Conservation (phyloP, 257 asterid genomes). For the Nemophila menziesii region DNA sequence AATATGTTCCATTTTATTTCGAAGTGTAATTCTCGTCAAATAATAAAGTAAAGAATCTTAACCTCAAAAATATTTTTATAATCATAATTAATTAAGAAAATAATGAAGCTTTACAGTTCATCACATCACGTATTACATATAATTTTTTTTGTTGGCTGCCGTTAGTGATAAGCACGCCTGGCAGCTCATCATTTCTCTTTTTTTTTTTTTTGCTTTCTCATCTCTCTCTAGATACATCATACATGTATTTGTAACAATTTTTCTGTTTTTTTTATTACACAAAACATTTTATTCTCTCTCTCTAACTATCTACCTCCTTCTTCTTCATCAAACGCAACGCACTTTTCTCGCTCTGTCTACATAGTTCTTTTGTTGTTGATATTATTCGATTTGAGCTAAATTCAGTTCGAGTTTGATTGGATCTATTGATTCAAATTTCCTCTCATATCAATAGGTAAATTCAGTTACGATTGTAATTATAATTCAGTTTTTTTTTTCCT, state of each 20-base stretch:
- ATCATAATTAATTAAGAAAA: not conserved
- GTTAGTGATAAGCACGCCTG: constrained; percentile 88
- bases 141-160: constrained; percentile 19
- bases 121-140: not conserved
- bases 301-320: not conserved
- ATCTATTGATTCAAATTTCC: not conserved
- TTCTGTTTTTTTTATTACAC: constrained; percentile 1
- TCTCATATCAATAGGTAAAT: not conserved
- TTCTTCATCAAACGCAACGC: not conserved
- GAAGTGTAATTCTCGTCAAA: no score
- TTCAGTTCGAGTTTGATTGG: not conserved
- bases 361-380: not conserved
- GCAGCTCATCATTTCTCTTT: constrained; percentile 56
- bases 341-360: not conserved
- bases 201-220: constrained; percentile 2
- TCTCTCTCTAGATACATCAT: constrained; percentile 17
- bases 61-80: no score
- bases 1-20: no score
- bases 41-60: no score
- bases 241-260: constrained; percentile 9
- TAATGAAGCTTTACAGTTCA: not conserved
- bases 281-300: not conserved
- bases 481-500: not conserved
- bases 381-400: not conserved
- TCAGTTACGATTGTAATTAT: no score